Base-by-base conservation (phyloP, 2,329 filamentous ascomycete genomes). In the Fusarium sulawesiense region DNA sequence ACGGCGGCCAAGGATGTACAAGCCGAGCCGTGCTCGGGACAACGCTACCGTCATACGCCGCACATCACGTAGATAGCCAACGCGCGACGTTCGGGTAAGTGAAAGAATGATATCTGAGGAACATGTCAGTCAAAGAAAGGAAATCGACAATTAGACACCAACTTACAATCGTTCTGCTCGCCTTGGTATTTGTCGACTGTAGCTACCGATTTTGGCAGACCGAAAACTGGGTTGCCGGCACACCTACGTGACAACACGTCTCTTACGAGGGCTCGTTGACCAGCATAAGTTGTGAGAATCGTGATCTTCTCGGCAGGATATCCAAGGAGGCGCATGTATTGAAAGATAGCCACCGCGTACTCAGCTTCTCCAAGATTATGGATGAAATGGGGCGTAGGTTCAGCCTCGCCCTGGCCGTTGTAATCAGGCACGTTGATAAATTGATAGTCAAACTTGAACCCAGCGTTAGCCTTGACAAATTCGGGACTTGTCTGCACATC, bases 141-240 rank as follows among this genome's bases (percentile, higher is more conserved):
- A 4, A 14, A n/a, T 20, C 13, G 18, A 25, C n/a, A 51, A 18
- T 8, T 8, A 34, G 29, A 40, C 48, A 14, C 34, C 20, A 59
- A 89, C 92, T 86, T 86, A 96, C 93, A 98, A 77, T 99, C 96
- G 80, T 99, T 99, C 81, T 99, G 96, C 84, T 99, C 96, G 78
- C 96, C 97, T 83, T 99, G 96, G 77, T 98, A 99, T 80, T 97
- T 98, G 83, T 99, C 96, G 68, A 99, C 95, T 7, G 97, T 99
- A 6, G 93, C 94, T 29, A 99, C 93, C 56, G 92, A 91, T 80
- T 91, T 92, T 20, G 96, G 96, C 79, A 97, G 83, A 11, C 95
- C 94, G 80, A 99, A 99, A 21, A 98, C 83, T 4, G 90, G 83
- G 74, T 94, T 97, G 74, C 88, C 91, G 40, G 90, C 91, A 80